Evolutionary conservation across 1,284 basidiomycete genomes (phyloP).

Genomic region (Cryptococcus wingfieldii): DNA sequence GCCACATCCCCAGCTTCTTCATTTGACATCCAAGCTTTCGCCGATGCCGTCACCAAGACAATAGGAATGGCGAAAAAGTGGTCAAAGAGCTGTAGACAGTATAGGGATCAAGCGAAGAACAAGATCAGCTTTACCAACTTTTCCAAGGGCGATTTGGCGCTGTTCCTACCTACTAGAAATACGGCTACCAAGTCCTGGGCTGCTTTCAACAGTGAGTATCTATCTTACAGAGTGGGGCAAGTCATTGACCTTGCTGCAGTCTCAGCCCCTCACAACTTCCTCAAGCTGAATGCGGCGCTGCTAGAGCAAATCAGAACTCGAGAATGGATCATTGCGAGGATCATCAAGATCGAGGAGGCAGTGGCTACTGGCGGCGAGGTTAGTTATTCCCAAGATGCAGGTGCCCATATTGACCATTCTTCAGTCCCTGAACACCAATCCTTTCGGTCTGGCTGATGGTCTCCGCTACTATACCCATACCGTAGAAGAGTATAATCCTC

Average conservation of each 20-base stretch:
- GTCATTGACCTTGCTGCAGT: constrained; percentile 53
- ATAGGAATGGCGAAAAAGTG: constrained; percentile 86
- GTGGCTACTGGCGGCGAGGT: constrained; percentile 74
- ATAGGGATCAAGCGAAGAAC: constrained; percentile 82
- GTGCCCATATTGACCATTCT: constrained; percentile 55
- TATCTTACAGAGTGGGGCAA: background rate
- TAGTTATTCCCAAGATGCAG: constrained; percentile 25
- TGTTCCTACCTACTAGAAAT: constrained; percentile 93
- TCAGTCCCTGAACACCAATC: constrained; percentile 50
- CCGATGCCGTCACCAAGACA: constrained; percentile 73
- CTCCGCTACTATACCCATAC: constrained; percentile 90
- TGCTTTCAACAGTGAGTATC: constrained; percentile 70
- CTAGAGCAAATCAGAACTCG: constrained; percentile 77
- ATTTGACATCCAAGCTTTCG: constrained; percentile 77
- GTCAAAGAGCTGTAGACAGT: constrained; percentile 93
- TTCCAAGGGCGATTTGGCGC: constrained; percentile 78
- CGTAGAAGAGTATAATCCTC: constrained; percentile 81
- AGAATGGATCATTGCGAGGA: constrained; percentile 92
- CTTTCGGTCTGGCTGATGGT: constrained; percentile 69
- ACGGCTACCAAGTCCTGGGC: constrained; percentile 90
- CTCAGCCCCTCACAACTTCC: constrained; percentile 94
- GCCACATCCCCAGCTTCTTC: background rate
- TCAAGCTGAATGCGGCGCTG: constrained; percentile 76
- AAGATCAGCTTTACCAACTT: constrained; percentile 94
- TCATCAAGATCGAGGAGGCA: constrained; percentile 79